phyloP scores from a whole-genome alignment of 371 early-diverging fungal genomes.

The Coemansia sp. region DNA sequence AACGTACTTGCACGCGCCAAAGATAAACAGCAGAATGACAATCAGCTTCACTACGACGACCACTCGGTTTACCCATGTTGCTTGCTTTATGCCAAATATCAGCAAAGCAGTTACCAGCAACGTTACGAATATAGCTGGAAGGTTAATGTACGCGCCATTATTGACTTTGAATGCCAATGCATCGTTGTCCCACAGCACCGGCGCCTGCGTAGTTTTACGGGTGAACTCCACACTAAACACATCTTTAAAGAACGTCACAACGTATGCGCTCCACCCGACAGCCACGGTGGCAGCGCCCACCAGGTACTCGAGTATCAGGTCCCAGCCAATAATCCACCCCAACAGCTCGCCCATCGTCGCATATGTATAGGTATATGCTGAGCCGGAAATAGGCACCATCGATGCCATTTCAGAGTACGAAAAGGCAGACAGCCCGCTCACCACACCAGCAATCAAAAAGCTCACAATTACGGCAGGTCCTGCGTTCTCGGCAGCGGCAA shows the following conservation, averaged over 20 bases:
- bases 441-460: constrained; percentile 72
- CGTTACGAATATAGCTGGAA: constrained; percentile 71
- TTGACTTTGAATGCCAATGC: constrained; percentile 51
- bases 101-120: constrained; percentile 62
- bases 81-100: constrained; percentile 69
- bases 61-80: constrained; percentile 68
- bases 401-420: constrained; percentile 82
- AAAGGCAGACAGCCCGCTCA: constrained; percentile 70
- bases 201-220: constrained; percentile 60
- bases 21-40: constrained; percentile 78
- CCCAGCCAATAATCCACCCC: constrained; percentile 85
- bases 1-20: constrained; percentile 63
- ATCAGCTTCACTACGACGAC: constrained; percentile 74
- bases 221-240: constrained; percentile 58
- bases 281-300: constrained; percentile 74
- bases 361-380: constrained; percentile 81
- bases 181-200: constrained; percentile 60
- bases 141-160: constrained; percentile 65
- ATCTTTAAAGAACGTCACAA: constrained; percentile 65
- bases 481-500: constrained; percentile 72
- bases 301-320: constrained; percentile 80
- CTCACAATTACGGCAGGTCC: constrained; percentile 83
- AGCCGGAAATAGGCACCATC: constrained; percentile 82
- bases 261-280: constrained; percentile 79
- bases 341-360: constrained; percentile 82